A percentile compares a stretch with the other conserved stretches of the same genome.
phyloP scores from a whole-genome alignment of 2,329 filamentous ascomycete genomes.

The Balansia obtecta region DNA sequence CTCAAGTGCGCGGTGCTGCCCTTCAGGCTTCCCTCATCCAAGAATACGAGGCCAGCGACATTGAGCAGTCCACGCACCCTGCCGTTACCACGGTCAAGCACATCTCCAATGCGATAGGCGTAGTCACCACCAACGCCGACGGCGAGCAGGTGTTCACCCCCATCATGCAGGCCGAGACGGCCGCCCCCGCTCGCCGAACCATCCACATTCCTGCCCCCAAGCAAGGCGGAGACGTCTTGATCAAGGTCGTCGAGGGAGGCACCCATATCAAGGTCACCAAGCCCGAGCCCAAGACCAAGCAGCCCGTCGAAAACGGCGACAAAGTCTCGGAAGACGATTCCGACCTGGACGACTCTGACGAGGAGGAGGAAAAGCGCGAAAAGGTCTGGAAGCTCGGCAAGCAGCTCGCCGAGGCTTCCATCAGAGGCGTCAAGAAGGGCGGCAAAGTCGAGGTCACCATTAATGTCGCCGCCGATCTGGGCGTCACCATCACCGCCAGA shows the following conservation, averaged over 20 bases:
- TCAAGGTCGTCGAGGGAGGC: constrained; percentile 79
- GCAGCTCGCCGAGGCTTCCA: constrained; percentile 70
- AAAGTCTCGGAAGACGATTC: constrained; percentile 54
- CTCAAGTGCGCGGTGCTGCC: constrained; percentile 78
- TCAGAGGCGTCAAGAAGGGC: constrained; percentile 76
- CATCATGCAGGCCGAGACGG: constrained; percentile 75
- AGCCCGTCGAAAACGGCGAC: constrained; percentile 48
- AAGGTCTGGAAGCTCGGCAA: constrained; percentile 85
- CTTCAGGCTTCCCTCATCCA: constrained; percentile 91
- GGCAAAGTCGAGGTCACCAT: constrained; percentile 89
- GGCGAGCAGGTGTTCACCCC: constrained; percentile 63
- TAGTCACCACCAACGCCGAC: constrained; percentile 51
- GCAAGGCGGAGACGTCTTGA: constrained; percentile 73
- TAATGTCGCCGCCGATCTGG: constrained; percentile 70
- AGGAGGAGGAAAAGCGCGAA: constrained; percentile 77
- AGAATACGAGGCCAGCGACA: constrained; percentile 87
- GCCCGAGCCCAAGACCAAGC: constrained; percentile 67
- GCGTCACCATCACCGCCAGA: constrained; percentile 66
- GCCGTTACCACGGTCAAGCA: constrained; percentile 91
- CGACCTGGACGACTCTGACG: constrained; percentile 49
- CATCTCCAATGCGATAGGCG: constrained; percentile 76
- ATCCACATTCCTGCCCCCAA: constrained; percentile 66
- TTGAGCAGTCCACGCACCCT: constrained; percentile 91
- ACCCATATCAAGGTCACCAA: constrained; percentile 91
- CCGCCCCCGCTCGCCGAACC: constrained; percentile 76